Evolutionary conservation across 2,329 filamentous ascomycete species (phyloP).

Genomic region (Sporothrix inflata): DNA sequence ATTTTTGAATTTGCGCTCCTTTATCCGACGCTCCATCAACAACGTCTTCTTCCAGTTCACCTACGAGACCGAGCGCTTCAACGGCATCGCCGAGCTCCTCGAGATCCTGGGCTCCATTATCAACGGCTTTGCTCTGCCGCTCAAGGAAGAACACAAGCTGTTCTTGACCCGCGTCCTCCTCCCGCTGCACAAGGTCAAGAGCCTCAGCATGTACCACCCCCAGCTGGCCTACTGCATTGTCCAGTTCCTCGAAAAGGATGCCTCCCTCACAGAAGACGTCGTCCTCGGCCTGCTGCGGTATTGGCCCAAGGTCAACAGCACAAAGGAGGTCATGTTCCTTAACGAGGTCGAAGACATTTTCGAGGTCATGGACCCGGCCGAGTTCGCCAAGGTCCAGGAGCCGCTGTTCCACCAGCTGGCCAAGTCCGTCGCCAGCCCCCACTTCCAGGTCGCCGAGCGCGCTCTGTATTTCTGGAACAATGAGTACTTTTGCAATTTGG

Average conservation of each 20-base stretch:
- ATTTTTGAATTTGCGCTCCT: slow-evolving; percentile 95
- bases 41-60: slow-evolving; percentile 99
- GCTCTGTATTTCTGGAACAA: slow-evolving; percentile 99
- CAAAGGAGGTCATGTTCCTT: slow-evolving; percentile 99
- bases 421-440: slow-evolving; percentile 96
- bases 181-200: slow-evolving; percentile 97
- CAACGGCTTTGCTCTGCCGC: slow-evolving; percentile 93
- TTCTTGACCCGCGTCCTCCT: slow-evolving; percentile 93
- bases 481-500: slow-evolving; percentile 98
- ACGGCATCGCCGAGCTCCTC: slow-evolving; percentile 93
- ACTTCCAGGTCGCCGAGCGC: slow-evolving; percentile 97
- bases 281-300: slow-evolving; percentile 92
- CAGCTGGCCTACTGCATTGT: slow-evolving; percentile 99
- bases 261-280: slow-evolving; percentile 94
- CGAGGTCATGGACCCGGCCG: slow-evolving; percentile 98
- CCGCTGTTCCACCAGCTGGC: slow-evolving; percentile 96
- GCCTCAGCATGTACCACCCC: slow-evolving; percentile 99
- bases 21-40: slow-evolving; percentile 98
- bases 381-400: slow-evolving; percentile 98
- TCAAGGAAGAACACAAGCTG: slow-evolving; percentile 98
- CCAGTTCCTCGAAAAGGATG: slow-evolving; percentile 97
- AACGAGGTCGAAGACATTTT: slow-evolving; percentile 99
- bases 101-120: slow-evolving; percentile 99
- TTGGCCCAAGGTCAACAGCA: slow-evolving; percentile 99
- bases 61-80: slow-evolving; percentile 98